These are phyloP conservation scores for Coemansia sp. DNA, from an alignment of 192 early-diverging fungal species.

Conservation along the genomic window DNA sequence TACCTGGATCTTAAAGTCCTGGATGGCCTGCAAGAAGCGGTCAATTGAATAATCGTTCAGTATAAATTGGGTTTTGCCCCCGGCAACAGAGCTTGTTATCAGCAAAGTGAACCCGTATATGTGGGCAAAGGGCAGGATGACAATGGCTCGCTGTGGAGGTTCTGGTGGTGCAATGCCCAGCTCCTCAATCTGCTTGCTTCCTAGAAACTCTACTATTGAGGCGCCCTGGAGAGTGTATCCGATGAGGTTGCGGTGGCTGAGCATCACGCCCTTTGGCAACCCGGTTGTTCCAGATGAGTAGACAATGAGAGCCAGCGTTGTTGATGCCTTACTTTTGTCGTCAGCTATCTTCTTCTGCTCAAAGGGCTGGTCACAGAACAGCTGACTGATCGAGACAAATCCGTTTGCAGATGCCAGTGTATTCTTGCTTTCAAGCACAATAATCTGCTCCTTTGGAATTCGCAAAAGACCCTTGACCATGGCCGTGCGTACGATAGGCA, in stretches of 20 bases:
- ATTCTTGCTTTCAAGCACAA: conserved; percentile 58
- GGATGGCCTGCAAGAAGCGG: conserved; percentile 59
- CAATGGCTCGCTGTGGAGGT: conserved; percentile 20
- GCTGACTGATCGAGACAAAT: conserved; percentile 30
- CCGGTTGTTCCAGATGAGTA: conserved; percentile 51
- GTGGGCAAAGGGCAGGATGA: conserved; percentile 65
- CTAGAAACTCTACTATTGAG: conserved; percentile 40
- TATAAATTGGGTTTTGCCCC: conserved; percentile 60
- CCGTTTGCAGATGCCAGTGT: conserved; percentile 15
- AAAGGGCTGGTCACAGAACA: conserved; percentile 20
- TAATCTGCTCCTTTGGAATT: conserved; percentile 11
- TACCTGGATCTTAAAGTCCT: conserved; percentile 64
- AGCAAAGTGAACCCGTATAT: conserved; percentile 59
- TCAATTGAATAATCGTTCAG: conserved; percentile 70
- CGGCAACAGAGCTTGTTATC: conserved; percentile 20
- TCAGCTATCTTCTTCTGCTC: conserved; percentile 9
- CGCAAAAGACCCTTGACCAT: conserved; percentile 8
- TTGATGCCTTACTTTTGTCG: conserved; percentile 20
- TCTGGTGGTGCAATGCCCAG: conserved; percentile 4
- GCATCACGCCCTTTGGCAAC: conserved; percentile 78
- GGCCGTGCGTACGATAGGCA: conserved; percentile 21
- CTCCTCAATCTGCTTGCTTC: conserved; percentile 13
- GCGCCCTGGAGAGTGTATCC: conserved; percentile 60
- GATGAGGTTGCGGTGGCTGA: conserved; percentile 77
- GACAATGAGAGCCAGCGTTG: conserved; percentile 19